These are phyloP conservation scores for Fusarium coicis DNA, from an alignment of 2,329 filamentous ascomycete genomes.

Conservation along the genomic window DNA sequence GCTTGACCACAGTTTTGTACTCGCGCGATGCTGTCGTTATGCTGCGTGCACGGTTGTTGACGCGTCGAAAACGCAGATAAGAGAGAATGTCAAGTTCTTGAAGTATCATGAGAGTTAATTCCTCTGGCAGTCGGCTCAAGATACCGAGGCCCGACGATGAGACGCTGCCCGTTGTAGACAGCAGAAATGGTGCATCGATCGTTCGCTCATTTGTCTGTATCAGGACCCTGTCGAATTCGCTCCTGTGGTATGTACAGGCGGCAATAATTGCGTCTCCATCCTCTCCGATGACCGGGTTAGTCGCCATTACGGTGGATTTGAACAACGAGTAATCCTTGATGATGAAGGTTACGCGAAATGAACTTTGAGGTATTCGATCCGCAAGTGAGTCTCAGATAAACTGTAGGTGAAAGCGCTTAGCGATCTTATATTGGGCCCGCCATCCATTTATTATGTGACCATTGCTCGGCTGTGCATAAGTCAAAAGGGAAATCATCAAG, in stretches of 20 bases:
- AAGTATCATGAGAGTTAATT: slow-evolving; percentile 8
- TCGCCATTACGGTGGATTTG: neutral
- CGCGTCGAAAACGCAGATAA: slow-evolving; percentile 5
- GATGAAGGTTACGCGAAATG: neutral
- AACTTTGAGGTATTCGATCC: neutral
- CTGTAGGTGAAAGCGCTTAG: neutral
- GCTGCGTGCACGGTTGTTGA: slow-evolving; percentile 1
- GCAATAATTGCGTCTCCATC: neutral
- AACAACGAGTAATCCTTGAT: neutral
- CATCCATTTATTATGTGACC: too few relatives aligned
- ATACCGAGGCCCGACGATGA: neutral
- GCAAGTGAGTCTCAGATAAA: too few relatives aligned
- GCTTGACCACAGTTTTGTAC: neutral
- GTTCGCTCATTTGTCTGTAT: neutral
- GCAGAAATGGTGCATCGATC: slow-evolving; percentile 11
- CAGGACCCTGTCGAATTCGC: slow-evolving; percentile 11
- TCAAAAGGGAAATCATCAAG: neutral
- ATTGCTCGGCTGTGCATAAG: neutral
- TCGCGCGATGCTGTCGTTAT: neutral
- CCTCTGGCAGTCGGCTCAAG: neutral
- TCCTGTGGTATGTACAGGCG: slow-evolving; percentile 16
- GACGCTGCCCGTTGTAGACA: neutral
- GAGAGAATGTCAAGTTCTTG: slow-evolving; percentile 7
- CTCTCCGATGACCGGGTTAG: neutral
- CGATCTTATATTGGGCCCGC: neutral